phyloP scores from a whole-genome alignment of 139 green algal genomes.

The Chlamydomonas eustigma region DNA sequence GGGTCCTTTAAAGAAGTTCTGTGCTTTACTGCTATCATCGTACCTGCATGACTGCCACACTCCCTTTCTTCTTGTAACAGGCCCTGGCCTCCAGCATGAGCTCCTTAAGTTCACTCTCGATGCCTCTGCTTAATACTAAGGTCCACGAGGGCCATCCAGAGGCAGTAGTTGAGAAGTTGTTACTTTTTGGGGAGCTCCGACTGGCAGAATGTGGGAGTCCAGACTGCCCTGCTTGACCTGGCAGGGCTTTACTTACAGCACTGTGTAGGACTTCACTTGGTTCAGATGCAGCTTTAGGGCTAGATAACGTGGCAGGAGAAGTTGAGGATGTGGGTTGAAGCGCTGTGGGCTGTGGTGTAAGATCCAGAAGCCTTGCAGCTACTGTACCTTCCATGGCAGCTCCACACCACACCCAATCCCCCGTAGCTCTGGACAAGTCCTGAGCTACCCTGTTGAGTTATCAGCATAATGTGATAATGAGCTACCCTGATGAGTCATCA shows the following conservation, averaged over 20 bases:
- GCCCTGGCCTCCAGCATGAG: constrained; percentile 49
- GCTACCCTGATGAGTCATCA: too few relatives aligned
- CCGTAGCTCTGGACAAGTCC: constrained; percentile 24
- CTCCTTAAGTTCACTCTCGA: constrained; percentile 50
- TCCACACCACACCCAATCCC: constrained; percentile 40
- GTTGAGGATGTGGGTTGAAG: too few relatives aligned
- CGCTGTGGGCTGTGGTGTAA: not conserved
- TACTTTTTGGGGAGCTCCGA: not conserved
- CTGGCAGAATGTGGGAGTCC: too few relatives aligned
- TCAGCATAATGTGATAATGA: too few relatives aligned
- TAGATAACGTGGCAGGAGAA: not conserved
- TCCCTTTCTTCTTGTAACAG: constrained; percentile 38
- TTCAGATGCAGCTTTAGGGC: not conserved
- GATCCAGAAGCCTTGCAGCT: not conserved
- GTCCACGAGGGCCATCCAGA: constrained; percentile 26
- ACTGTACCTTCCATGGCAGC: constrained; percentile 23
- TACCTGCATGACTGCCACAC: constrained; percentile 48
- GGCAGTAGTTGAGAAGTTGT: not conserved
- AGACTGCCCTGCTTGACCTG: not conserved
- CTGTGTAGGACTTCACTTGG: not conserved
- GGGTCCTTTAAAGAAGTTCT: too few relatives aligned
- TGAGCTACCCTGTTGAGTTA: constrained; percentile 22
- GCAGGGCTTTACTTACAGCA: not conserved
- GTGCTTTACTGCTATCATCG: too few relatives aligned
- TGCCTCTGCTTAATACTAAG: constrained; percentile 25